Conservation (phyloP, 352 stramenopile genomes). For the Globisporangium acanthophoron region DNA sequence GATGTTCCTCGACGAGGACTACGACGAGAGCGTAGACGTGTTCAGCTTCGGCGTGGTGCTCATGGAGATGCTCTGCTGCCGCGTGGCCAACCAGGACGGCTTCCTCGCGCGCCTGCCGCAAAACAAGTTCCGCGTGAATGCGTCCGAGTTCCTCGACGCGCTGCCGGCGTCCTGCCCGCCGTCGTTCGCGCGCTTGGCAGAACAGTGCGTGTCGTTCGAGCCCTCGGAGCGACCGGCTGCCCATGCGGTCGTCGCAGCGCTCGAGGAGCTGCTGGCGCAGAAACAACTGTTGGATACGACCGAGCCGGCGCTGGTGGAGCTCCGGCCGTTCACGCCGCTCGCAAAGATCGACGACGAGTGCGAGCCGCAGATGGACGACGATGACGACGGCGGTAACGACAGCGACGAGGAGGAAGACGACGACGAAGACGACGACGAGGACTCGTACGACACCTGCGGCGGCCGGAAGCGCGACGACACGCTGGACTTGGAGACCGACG, state of each 20-base stretch:
- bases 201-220: conserved; percentile 78
- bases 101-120: conserved; percentile 82
- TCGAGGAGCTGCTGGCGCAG: conserved; percentile 37
- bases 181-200: conserved; percentile 47
- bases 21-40: conserved; percentile 80
- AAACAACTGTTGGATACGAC: conserved; percentile 14
- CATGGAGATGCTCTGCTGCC: conserved; percentile 86
- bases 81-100: conserved; percentile 66
- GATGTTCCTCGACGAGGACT: conserved; percentile 83
- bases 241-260: conserved; percentile 31
- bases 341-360: conserved; percentile 26
- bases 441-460: conserved; percentile 22
- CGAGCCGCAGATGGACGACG: conserved; percentile 54
- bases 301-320: conserved; percentile 22
- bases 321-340: conserved; percentile 53
- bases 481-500: conserved; percentile 35
- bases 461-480: conserved; percentile 27
- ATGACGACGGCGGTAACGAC: conserved; percentile 42
- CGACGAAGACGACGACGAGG: conserved; percentile 35
- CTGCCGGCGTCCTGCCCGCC: conserved; percentile 57
- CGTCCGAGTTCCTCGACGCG: conserved; percentile 59
- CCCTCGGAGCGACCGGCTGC: conserved; percentile 54
- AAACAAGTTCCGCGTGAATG: conserved; percentile 66
- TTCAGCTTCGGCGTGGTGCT: conserved; percentile 85
- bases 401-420: conserved; percentile 49